Conservation (phyloP, 2,329 filamentous ascomycete species). For the Lachnellula cervina region DNA sequence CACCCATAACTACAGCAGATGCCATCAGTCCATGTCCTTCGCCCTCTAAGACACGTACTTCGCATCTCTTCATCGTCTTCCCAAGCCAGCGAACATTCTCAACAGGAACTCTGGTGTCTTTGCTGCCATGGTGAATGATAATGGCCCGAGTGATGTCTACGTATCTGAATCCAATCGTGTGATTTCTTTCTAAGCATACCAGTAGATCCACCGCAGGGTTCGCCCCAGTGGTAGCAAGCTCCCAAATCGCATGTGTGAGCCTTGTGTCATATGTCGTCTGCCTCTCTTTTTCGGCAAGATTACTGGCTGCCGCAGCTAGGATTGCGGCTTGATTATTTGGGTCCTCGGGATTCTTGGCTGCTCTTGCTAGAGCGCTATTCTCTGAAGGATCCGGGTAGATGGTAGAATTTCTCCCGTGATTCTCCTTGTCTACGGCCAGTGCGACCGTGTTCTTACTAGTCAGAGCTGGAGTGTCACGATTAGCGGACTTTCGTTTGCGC, state of each 20-base stretch:
- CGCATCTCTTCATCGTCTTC: constrained; percentile 87
- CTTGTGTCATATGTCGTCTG: constrained; percentile 75
- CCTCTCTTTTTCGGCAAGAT: constrained; percentile 64
- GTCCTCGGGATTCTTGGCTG: constrained; percentile 25
- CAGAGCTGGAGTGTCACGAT: constrained; percentile 33
- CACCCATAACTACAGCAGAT: constrained; percentile 85
- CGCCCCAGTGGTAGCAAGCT: constrained; percentile 80
- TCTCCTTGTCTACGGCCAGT: constrained; percentile 31
- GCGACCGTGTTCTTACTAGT: constrained; percentile 35
- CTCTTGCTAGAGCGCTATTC: constrained; percentile 21
- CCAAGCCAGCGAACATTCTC: constrained; percentile 95
- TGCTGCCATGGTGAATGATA: constrained; percentile 88
- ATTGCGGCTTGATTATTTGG: constrained; percentile 30
- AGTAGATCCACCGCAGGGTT: constrained; percentile 93
- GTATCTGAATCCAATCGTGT: constrained; percentile 92
- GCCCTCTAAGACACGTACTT: constrained; percentile 82
- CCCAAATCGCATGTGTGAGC: constrained; percentile 91
- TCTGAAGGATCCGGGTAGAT: constrained; percentile 28
- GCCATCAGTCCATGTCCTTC: constrained; percentile 97
- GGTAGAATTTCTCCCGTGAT: constrained; percentile 26
- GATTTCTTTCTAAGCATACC: constrained; percentile 84
- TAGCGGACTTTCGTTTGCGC: constrained; percentile 54
- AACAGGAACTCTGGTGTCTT: constrained; percentile 85
- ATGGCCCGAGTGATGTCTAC: constrained; percentile 90
- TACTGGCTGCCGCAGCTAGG: constrained; percentile 50